Evolutionary conservation across 106 monocot species (phyloP), one percentile per base, ranked within the genome.

Genomic region (Apostasia shenzhenica): DNA sequence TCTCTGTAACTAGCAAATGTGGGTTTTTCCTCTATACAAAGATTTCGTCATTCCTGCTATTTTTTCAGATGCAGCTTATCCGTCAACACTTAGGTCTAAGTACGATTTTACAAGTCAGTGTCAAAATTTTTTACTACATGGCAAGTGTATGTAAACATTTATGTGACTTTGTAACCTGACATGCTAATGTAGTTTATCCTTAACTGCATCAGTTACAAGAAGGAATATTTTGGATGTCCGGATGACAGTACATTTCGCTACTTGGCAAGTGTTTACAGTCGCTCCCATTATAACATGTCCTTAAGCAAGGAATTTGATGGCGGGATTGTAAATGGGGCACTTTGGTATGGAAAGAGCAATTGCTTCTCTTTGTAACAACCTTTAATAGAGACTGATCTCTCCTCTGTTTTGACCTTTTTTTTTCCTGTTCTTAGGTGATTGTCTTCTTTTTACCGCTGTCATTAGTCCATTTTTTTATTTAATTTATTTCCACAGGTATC

Each of bases 291-390:
- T 63, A 97, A 97, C 76, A 97, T 97, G 97, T 92, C 97, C 41
- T 69, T 77, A 68, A 92, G 97, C 71, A 75, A 77, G 68, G 92
- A 97, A 81, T 97, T 97, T 83, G 81, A 84, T 57, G 87, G 79
- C 65, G 97, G 97, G 44, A 92, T 97, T 46, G 92, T 89, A 72
- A 97, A 97, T 73, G 97, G 97, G 48, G 97, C 97, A 48, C 51
- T 68, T 55, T 97, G 97, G 97, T 97, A 88, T 61, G 74, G 26
- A 43, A 72, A 57, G n/a, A 68, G 44, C 0, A 63, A 57, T 7
- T 63, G 6, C 13, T 26, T 48, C 5, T 6, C 5, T 59, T 70
- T 55, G 2, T 14, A 10, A 10, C 14, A 5, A 41, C 58, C 11
- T 14, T 47, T 39, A 48, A 39, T 48, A 41, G 10, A 13, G 41